Evolutionary conservation across 1,284 basidiomycete genomes (phyloP), one percentile per base, ranked within the genome.

Genomic region (Heterobasidion annosum): DNA sequence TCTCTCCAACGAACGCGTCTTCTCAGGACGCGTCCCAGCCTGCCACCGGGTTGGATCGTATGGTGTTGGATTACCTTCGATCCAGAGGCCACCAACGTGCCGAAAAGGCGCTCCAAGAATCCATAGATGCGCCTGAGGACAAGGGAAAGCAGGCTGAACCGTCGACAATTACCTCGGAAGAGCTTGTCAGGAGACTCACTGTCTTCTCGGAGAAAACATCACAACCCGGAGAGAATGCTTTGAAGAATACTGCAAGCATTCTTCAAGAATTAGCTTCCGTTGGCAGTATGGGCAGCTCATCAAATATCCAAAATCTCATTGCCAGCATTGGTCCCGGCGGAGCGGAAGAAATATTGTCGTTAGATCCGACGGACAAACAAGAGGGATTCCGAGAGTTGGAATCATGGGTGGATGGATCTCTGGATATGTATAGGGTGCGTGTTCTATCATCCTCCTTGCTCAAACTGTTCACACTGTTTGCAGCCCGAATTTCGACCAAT

Each of bases 401-500:
- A 67, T 77, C 85, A n/a, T 98, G 95, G 95, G 93, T 93, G 48
- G 91, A 93, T 70, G 87, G 89, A 34, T 92, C 87, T 35, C 68
- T 92, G 57, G 88, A 92, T 65, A 91, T 93, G 82, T 93, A 94
- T 68, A 73, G 81, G 65, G 88, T 85, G 68, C 60, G 77, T 76
- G 49, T 58, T 47, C 10, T 34, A 13, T 50, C 15, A n/a, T 37
- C 16, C 50, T 52, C 34, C 60, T 55, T 37, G 44, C 47, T 45
- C 49, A 50, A 37, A 10, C 58, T 47, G 35, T 57, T 53, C 57
- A 54, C 52, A 34, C 53, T 48, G 53, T 49, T 37, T 34, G 4
- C 65, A 94, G 91, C 92, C 93, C 56, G 95, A 99, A 70, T 89
- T 99, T 61, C 77, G 90, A 58, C 92, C 93, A 40, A 86, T 99